phyloP scores from a whole-genome alignment of 352 stramenopile genomes.

The Plasmopara viticola region DNA sequence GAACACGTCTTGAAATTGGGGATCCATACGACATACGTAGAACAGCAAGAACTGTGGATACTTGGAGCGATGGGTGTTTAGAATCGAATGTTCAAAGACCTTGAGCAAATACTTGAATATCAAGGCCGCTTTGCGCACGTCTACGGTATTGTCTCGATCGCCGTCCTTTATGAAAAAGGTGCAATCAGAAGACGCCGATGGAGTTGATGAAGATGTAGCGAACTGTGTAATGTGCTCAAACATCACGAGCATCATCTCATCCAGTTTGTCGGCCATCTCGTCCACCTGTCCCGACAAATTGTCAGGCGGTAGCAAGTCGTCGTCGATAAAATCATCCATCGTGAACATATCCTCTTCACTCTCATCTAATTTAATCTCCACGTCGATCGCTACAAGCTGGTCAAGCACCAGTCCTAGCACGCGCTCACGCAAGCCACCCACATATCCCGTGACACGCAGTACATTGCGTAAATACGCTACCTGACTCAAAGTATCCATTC shows the following conservation, averaged over 20 bases:
- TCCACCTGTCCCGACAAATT: conserved; percentile 42
- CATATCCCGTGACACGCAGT: conserved; percentile 58
- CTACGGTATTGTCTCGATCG: conserved; percentile 17
- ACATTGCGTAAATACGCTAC: conserved; percentile 70
- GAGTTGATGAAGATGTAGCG: conserved; percentile 5
- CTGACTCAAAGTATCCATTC: conserved; percentile 57
- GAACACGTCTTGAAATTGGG: conserved; percentile 78
- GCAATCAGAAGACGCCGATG: neutral
- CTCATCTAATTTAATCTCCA: conserved; percentile 87
- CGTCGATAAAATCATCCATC: conserved; percentile 76
- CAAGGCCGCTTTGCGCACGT: conserved; percentile 45
- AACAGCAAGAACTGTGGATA: conserved; percentile 91
- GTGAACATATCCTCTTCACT: conserved; percentile 81
- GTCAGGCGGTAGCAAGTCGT: conserved; percentile 60
- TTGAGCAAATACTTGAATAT: conserved; percentile 80
- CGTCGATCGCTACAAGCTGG: conserved; percentile 79
- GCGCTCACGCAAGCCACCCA: conserved; percentile 65
- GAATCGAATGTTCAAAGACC: conserved; percentile 78
- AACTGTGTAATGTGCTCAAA: conserved; percentile 76
- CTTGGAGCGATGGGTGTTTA: conserved; percentile 89
- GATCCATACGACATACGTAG: conserved; percentile 70
- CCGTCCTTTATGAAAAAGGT: neutral
- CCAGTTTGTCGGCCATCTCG: conserved; percentile 84
- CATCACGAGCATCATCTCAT: conserved; percentile 85
- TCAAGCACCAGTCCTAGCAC: conserved; percentile 83